Conservation (phyloP, 805 yeast species). For the Candida golubevii region DNA sequence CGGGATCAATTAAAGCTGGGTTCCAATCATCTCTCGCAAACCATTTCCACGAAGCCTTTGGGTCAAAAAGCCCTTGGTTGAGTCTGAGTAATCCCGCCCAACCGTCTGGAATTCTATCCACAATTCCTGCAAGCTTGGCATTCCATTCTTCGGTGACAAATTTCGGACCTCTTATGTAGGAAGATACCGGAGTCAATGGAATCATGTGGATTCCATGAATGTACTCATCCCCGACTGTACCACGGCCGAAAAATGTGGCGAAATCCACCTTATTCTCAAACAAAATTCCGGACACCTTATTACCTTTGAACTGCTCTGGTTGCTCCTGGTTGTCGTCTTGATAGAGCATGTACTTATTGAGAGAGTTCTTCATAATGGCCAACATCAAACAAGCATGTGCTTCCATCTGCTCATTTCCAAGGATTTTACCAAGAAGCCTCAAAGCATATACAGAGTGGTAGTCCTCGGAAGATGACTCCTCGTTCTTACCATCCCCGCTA, state of each 20-base stretch:
- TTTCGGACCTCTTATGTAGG: slow-evolving; percentile 49
- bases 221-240: slow-evolving; percentile 53
- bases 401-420: slow-evolving; percentile 50
- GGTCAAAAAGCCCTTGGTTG: slow-evolving; percentile 72
- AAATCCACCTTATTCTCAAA: slow-evolving; percentile 72
- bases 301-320: slow-evolving; percentile 52
- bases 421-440: slow-evolving; percentile 59
- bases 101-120: slow-evolving; percentile 52
- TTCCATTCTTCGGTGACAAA: slow-evolving; percentile 67
- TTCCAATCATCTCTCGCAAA: slow-evolving; percentile 48
- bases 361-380: slow-evolving; percentile 51
- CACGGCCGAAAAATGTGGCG: slow-evolving; percentile 71
- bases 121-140: slow-evolving; percentile 41
- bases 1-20: slow-evolving; percentile 63
- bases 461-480: slow-evolving; percentile 73
- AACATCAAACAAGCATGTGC: slow-evolving; percentile 56
- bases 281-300: slow-evolving; percentile 68
- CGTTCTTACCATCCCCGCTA: slow-evolving; percentile 72
- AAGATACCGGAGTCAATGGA: slow-evolving; percentile 66
- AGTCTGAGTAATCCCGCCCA: slow-evolving; percentile 73
- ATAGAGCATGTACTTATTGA: slow-evolving; percentile 54
- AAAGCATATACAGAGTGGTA: slow-evolving; percentile 67
- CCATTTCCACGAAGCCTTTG: slow-evolving; percentile 45
- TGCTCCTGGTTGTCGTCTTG: slow-evolving; percentile 50
- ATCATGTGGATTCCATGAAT: slow-evolving; percentile 78